phyloP scores from a whole-genome alignment of 257 asterid genomes.

The Scutellaria barbata region DNA sequence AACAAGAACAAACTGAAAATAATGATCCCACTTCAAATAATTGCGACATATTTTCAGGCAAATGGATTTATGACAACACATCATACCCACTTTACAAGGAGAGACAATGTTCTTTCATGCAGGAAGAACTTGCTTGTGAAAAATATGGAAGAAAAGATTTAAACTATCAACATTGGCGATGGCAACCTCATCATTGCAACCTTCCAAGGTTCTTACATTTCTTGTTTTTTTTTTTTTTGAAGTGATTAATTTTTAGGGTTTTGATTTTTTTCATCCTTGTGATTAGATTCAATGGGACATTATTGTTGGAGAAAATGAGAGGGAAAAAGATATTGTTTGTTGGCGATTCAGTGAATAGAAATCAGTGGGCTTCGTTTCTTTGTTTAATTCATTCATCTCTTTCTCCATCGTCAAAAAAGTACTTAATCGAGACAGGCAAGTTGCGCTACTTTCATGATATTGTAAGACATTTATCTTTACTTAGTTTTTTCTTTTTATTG shows the following conservation, averaged over 20 bases:
- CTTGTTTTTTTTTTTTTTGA: neutral
- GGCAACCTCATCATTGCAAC: slow-evolving; percentile 69
- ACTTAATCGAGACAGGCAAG: slow-evolving; percentile 29
- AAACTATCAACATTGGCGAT: slow-evolving; percentile 59
- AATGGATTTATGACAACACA: slow-evolving; percentile 25
- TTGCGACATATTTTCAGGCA: slow-evolving; percentile 22
- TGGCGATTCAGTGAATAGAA: slow-evolving; percentile 60
- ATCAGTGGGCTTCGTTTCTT: slow-evolving; percentile 59
- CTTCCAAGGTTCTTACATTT: slow-evolving; percentile 40
- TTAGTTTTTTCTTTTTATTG: neutral
- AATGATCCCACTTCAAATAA: too few species aligned
- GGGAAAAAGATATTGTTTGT: slow-evolving; percentile 59
- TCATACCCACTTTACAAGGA: slow-evolving; percentile 61
- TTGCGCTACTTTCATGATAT: slow-evolving; percentile 37
- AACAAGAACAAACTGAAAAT: too few species aligned
- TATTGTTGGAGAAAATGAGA: slow-evolving; percentile 53
- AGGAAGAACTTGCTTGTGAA: slow-evolving; percentile 44
- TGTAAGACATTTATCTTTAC: slow-evolving; percentile 32
- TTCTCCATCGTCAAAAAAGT: slow-evolving; percentile 39
- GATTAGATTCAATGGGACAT: slow-evolving; percentile 55
- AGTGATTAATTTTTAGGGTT: neutral
- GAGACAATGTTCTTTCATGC: slow-evolving; percentile 50
- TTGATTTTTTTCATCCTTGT: neutral
- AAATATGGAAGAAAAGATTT: slow-evolving; percentile 58
- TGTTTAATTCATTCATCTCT: slow-evolving; percentile 55